These are phyloP conservation scores for Fusarium sublunatum DNA, from an alignment of 2,329 filamentous ascomycete genomes.

Conservation along the genomic window DNA sequence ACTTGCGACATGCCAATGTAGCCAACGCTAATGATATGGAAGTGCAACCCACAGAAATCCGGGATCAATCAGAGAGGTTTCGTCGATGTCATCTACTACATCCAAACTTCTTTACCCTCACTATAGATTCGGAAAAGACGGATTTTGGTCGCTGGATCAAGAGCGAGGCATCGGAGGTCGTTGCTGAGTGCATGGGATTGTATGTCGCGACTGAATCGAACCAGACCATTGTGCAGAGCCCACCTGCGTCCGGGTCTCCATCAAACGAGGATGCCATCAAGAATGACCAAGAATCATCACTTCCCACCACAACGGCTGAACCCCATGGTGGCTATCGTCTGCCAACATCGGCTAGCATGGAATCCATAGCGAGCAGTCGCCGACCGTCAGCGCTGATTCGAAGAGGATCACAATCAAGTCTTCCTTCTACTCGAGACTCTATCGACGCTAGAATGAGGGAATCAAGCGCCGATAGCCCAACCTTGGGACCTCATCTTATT, in stretches of 20 bases:
- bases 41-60: constrained; percentile 80
- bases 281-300: constrained; percentile 52
- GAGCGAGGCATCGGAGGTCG: constrained; percentile 81
- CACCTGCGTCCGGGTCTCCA: constrained; percentile 37
- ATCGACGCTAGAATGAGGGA: constrained; percentile 50
- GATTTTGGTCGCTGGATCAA: constrained; percentile 83
- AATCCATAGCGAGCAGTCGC: constrained; percentile 55
- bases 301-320: constrained; percentile 53
- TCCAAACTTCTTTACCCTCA: constrained; percentile 85
- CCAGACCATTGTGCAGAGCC: constrained; percentile 40
- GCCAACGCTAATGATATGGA: constrained; percentile 78
- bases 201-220: constrained; percentile 54
- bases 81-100: constrained; percentile 79
- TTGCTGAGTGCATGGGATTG: constrained; percentile 82
- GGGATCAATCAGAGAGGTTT: constrained; percentile 79
- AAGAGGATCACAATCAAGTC: constrained; percentile 62
- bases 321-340: constrained; percentile 62
- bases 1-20: constrained; percentile 78
- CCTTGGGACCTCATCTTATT: constrained; percentile 63
- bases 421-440: constrained; percentile 60
- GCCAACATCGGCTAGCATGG: constrained; percentile 62
- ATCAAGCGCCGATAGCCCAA: constrained; percentile 69
- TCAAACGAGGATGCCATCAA: constrained; percentile 49
- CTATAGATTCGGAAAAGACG: constrained; percentile 81
- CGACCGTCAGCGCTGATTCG: constrained; percentile 53